Percentiles rank a stretch among this genome's conserved stretches.
Evolutionary conservation across 75 land plant genomes (phyloP).

Genomic region (Picea sitchensis): DNA sequence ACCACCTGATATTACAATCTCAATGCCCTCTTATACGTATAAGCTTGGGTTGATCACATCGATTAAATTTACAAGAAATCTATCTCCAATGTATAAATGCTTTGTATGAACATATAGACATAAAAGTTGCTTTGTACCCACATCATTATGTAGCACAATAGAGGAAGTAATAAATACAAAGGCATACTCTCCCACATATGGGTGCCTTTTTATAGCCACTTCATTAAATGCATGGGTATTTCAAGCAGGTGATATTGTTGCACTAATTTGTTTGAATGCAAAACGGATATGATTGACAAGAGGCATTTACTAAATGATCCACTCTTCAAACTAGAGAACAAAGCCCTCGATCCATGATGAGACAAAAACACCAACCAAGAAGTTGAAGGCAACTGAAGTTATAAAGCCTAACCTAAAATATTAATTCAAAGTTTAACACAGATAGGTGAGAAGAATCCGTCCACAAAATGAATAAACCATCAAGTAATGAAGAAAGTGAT

Average conservation of each 20-base stretch:
- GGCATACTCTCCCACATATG: constrained; percentile 56
- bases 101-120: constrained; percentile 53
- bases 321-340: no score
- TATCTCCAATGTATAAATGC: constrained; percentile 51
- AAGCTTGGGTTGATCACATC: constrained; percentile 49
- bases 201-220: constrained; percentile 55
- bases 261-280: constrained; percentile 68
- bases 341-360: no score
- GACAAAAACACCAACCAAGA: no score
- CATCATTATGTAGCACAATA: constrained; percentile 40
- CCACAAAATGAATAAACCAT: constrained; percentile 72
- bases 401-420: constrained; percentile 70
- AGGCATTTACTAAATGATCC: constrained; percentile 54
- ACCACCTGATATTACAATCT: background rate
- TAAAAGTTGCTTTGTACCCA: constrained; percentile 45
- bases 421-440: constrained; percentile 65
- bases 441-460: constrained; percentile 79
- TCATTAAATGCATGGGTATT: constrained; percentile 53
- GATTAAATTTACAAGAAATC: constrained; percentile 33
- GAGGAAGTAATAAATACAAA: constrained; percentile 56
- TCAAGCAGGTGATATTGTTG: constrained; percentile 63
- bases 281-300: constrained; percentile 61
- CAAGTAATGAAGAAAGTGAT: constrained; percentile 76
- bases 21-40: constrained; percentile 53
- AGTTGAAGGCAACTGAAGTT: no score